Evolutionary conservation across 345 rosid genomes (phyloP).

Genomic region (Mallotus nudiflorus): DNA sequence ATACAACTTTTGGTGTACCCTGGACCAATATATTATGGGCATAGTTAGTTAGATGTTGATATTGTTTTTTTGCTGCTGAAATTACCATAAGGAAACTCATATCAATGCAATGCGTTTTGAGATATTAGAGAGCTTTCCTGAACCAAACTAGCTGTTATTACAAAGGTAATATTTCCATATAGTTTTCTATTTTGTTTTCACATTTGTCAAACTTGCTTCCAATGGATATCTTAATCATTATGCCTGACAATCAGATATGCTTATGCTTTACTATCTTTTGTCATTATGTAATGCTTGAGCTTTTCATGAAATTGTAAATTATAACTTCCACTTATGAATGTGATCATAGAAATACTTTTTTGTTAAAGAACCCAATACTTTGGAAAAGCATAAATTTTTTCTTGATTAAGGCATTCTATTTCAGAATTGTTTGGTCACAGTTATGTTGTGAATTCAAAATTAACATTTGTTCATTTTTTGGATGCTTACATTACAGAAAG

Average conservation of each 20-base stretch:
- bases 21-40: neutral
- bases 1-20: neutral
- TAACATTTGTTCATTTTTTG: neutral
- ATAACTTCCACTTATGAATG: neutral
- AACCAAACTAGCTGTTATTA: slow-evolving; percentile 88
- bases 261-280: neutral
- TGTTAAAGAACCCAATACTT: too few relatives aligned
- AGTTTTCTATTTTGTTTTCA: neutral
- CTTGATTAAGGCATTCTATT: neutral
- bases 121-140: slow-evolving; percentile 91
- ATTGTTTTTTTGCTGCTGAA: slow-evolving; percentile 43
- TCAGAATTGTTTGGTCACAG: neutral
- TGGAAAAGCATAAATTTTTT: neutral
- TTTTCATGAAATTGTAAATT: neutral
- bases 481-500: neutral
- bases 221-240: neutral
- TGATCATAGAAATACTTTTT: neutral
- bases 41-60: slow-evolving; percentile 4
- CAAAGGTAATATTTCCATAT: slow-evolving; percentile 53
- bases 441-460: neutral
- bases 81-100: slow-evolving; percentile 81
- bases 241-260: neutral
- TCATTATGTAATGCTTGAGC: neutral
- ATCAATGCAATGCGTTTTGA: slow-evolving; percentile 80
- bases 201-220: neutral